Evolutionary conservation across 371 early-diverging fungal species (phyloP).

Genomic region (Mucor piriformis): DNA sequence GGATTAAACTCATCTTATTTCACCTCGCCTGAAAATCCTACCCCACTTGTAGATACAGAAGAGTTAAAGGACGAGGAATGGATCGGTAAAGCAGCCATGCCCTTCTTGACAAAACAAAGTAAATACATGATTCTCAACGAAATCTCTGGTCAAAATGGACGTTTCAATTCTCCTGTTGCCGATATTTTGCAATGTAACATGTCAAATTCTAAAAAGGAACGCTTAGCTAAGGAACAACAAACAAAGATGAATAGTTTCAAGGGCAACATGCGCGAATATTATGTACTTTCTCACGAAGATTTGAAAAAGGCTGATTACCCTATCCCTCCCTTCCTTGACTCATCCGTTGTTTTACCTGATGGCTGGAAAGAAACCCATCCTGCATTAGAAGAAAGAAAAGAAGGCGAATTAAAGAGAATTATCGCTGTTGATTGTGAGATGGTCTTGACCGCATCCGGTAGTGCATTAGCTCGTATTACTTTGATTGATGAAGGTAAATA

Average conservation of each 20-base stretch:
- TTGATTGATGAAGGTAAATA: conserved; percentile 57
- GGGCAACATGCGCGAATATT: conserved; percentile 49
- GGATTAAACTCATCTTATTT: conserved; percentile 42
- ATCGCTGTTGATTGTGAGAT: conserved; percentile 87
- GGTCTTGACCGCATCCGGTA: conserved; percentile 72
- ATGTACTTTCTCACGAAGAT: conserved; percentile 52
- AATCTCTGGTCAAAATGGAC: conserved; percentile 29
- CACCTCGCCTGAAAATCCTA: conserved; percentile 20
- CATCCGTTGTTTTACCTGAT: conserved; percentile 28
- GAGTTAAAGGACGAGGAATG: conserved; percentile 6
- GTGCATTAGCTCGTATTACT: conserved; percentile 73
- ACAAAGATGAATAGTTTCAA: conserved; percentile 18
- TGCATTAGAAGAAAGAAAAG: conserved; percentile 14
- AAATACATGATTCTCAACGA: conserved; percentile 41
- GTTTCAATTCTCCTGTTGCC: conserved; percentile 33
- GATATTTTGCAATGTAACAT: conserved; percentile 41
- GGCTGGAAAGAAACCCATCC: conserved; percentile 63
- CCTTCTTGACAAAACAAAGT: conserved; percentile 30
- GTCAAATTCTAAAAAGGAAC: conserved; percentile 26
- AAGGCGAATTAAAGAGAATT: conserved; percentile 28
- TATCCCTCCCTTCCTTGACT: conserved; percentile 53
- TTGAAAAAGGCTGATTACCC: conserved; percentile 55
- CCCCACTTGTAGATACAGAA: conserved; percentile 21
- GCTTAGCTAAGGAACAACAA: conserved; percentile 16
- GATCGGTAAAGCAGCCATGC: conserved; percentile 41